phyloP scores from a whole-genome alignment of 495 filamentous ascomycete species.

The Penicillium paxilli region DNA sequence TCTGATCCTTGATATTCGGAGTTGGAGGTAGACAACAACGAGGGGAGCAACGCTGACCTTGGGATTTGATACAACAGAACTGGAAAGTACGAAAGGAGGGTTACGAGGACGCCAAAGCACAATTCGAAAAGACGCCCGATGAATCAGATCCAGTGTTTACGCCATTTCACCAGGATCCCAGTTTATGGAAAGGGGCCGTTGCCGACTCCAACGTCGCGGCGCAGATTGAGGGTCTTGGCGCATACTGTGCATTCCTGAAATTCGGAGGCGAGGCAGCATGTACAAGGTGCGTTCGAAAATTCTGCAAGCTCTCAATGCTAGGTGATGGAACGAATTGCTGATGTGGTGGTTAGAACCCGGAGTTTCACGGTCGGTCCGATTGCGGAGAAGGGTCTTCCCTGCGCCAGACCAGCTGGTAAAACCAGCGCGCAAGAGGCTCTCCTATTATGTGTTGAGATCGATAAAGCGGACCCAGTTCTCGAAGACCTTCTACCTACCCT shows the following conservation, averaged over 20 bases:
- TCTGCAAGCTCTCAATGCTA: neutral
- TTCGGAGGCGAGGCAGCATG: conserved; percentile 79
- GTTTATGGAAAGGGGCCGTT: conserved; percentile 88
- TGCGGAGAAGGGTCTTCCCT: conserved; percentile 88
- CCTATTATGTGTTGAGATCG: conserved; percentile 85
- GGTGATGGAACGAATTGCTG: neutral
- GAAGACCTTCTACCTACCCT: conserved; percentile 87
- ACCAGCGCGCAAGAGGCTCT: conserved; percentile 82
- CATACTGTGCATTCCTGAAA: conserved; percentile 87
- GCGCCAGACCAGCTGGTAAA: conserved; percentile 85
- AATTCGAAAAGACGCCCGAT: conserved; percentile 82
- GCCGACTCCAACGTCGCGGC: conserved; percentile 97
- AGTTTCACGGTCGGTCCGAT: conserved; percentile 71
- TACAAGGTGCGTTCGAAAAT: conserved; percentile 54
- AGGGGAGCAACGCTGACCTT: conserved; percentile 18
- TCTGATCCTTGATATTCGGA: neutral
- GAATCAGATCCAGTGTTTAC: conserved; percentile 84
- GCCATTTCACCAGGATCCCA: conserved; percentile 81
- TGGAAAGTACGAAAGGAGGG: conserved; percentile 98
- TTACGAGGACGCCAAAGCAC: conserved; percentile 88
- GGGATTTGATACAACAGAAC: conserved; percentile 50
- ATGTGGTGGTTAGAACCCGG: conserved; percentile 60
- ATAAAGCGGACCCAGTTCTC: conserved; percentile 80
- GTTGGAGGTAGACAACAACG: neutral
- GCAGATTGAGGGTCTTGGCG: conserved; percentile 86